Conservation (phyloP, 2,329 filamentous ascomycete species). For the Penicillium aurantiogriseum region DNA sequence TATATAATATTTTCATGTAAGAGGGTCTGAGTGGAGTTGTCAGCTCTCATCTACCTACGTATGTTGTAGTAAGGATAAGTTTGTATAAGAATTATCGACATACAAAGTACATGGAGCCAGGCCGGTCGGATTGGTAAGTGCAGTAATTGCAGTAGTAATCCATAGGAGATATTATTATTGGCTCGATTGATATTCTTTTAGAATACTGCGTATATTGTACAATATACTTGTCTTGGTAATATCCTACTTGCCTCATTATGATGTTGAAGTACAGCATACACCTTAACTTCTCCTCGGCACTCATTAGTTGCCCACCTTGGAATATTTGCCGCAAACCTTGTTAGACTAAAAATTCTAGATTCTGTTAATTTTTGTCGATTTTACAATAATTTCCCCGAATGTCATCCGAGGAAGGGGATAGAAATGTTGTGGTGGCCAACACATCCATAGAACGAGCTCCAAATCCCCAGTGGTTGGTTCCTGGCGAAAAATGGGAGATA, state of each 20-base stretch:
- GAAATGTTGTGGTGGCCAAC: conserved; percentile 6
- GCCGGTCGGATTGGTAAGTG: neutral
- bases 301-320: too few relatives aligned
- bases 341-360: neutral
- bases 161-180: neutral
- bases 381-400: neutral
- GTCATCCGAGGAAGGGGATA: neutral
- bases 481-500: neutral
- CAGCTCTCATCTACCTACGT: neutral
- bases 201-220: neutral
- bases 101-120: neutral
- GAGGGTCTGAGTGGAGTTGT: neutral
- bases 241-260: neutral
- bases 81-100: neutral
- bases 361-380: neutral
- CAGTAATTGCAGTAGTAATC: neutral
- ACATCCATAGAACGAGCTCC: neutral
- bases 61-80: neutral
- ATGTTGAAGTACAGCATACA: neutral
- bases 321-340: neutral
- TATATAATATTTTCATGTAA: neutral
- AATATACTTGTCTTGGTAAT: conserved; percentile 1
- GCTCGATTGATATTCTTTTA: neutral
- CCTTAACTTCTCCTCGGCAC: neutral
- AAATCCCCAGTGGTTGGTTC: conserved; percentile 3